Conservation (phyloP, 1,284 basidiomycete genomes). For the Tausonia pullulans region DNA sequence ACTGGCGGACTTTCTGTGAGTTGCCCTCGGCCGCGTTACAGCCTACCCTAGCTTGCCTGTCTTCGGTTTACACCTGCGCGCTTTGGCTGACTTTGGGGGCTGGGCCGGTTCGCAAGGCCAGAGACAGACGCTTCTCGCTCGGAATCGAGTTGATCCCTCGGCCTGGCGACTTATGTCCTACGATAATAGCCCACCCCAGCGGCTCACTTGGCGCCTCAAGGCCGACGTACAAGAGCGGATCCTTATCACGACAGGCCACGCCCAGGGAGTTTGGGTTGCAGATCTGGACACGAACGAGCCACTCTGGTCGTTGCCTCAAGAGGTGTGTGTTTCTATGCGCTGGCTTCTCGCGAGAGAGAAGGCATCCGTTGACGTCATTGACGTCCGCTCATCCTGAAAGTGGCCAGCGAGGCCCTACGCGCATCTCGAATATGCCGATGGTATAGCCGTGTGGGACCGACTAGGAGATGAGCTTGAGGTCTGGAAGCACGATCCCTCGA, state of each 20-base stretch:
- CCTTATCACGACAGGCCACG: neutral
- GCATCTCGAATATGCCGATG: conserved; percentile 3
- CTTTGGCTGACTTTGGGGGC: neutral
- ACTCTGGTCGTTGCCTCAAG: neutral
- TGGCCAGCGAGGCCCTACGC: neutral
- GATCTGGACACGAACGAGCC: conserved; percentile 2
- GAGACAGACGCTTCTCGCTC: neutral
- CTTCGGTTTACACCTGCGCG: neutral
- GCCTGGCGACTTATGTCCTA: neutral
- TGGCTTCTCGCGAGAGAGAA: no score
- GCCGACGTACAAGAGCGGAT: neutral
- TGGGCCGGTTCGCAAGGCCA: neutral
- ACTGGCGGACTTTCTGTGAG: conserved; percentile 8
- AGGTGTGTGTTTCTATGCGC: no score
- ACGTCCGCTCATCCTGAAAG: no score
- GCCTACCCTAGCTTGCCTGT: no score
- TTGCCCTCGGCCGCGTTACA: neutral
- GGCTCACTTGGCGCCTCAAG: conserved; percentile 2
- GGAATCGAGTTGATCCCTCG: neutral
- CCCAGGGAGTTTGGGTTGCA: neutral
- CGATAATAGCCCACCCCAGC: no score
- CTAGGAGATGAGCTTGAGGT: conserved; percentile 3
- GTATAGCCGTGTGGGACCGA: conserved; percentile 1
- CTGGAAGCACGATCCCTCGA: neutral
- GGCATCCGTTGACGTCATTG: no score